Evolutionary conservation across 1,284 basidiomycete species (phyloP), one percentile per base, ranked within the genome.

Genomic region (Grifola frondosa): DNA sequence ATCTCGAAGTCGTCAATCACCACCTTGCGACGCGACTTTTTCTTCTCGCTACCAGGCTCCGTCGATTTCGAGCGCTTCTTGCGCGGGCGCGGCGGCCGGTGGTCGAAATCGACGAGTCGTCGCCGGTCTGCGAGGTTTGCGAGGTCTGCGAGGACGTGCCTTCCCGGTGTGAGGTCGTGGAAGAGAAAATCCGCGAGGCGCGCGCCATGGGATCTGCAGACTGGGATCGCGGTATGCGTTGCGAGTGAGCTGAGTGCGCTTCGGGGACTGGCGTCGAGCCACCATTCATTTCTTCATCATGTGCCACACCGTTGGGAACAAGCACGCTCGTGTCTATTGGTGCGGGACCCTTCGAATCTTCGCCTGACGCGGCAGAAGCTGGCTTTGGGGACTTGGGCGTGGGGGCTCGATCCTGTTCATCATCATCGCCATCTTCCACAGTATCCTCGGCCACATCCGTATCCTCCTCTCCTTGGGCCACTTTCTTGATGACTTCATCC

Each of bases 1-100:
- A 97, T 91, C 69, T 97, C 91, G 64, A 97, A 97, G 68, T 97
- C 94, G 56, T 92, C 81, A 48, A 98, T 77, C 33, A 73, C 70
- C 23, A 89, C 86, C 63, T 89, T 88, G 44, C 81, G 76, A 44
- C 78, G 73, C 8, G 75, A 71, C 48, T 79, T 81, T 58, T 71
- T 75, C 59, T 67, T 68, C 51, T 71, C 69, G 60, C 73, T 69
- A 45, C 63, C 70, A 13, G 75, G 78, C 44, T 73, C 70, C 30
- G 63, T 68, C 6, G 79, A 79, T 52, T 73, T 71, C 24, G 77
- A 74, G 13, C 77, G 75, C 55, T 81, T 83, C 67, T 81, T 85
- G 34, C 77, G 73, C 30, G 52, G 22, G 58, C 50, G 20, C 59
- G 58, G 30, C 55, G 54, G 7, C 57, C 65, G 1, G 75, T 76